Base-by-base conservation (phyloP, 805 yeast species). In the Candida mattraensis region DNA sequence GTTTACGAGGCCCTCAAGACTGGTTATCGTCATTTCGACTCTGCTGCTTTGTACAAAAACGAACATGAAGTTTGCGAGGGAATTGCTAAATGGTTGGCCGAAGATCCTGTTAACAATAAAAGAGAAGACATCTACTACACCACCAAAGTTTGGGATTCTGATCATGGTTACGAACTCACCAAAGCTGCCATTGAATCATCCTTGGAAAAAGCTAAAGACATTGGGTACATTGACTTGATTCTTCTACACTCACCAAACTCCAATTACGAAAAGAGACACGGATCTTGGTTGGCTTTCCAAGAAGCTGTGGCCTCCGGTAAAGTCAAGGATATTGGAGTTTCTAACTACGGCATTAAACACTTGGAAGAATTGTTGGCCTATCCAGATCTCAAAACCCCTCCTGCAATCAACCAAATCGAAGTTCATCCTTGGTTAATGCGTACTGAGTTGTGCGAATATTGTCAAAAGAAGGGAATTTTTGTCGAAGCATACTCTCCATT, bases 11-110 rank as follows among this genome's bases (percentile, higher is more conserved):
- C 91, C 1, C 66, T 84, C 42, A 60, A 67, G 24, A 64, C 61
- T 17, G 93, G 93, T 0, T 85, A 82, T 56, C 72, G 93, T 47
- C 91, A 81, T 51, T 63, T 85, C 40, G 93, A 86, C 53, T 66
- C 81, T 13, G 95, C 95, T 5, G 77, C 70, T 7, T 58, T 59
- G n/a, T 86, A 86, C 62, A 62, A 64, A 8, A 85, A 85, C 60
- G 87, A 83, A 54, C 45, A 45, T 11, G 83, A 78, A 45, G 76
- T 76, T 4, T 78, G 78, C 13, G 66, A 70, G 30, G 93, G 83
- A 5, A 73, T 83, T 28, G 58, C 66, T 13, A 54, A 62, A 34
- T 83, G 64, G 64, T 10, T 60, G 4, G 41, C 30, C 5, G 56
- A 48, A 13, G 49, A 50, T 35, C 59, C 60, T 5, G 42, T 8